Percentiles rank a stretch among this genome's conserved stretches.
Conservation (phyloP, 1,139 yeast species). For the Suhomyces yuchorum region DNA sequence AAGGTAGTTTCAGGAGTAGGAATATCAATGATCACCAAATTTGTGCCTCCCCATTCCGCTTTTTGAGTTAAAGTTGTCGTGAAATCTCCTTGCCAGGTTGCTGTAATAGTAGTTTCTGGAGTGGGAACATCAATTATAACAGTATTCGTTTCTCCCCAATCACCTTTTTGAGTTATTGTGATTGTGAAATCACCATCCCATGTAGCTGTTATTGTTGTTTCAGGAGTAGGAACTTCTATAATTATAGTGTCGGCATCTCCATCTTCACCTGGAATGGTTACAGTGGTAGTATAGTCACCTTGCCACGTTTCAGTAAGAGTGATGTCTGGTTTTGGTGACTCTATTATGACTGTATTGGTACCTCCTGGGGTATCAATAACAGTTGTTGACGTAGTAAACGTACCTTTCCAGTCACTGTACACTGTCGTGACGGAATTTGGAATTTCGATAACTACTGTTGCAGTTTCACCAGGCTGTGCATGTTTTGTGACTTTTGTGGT, state of each 20-base stretch:
- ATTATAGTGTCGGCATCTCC: not conserved
- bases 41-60: not conserved
- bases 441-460: not conserved
- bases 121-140: not conserved
- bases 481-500: not conserved
- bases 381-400: not conserved
- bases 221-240: not conserved
- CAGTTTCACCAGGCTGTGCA: not conserved
- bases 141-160: not conserved
- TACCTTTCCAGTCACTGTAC: not conserved
- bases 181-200: not conserved
- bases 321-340: not conserved
- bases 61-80: not conserved
- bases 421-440: not conserved
- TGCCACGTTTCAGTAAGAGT: not conserved
- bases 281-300: not conserved
- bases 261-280: not conserved
- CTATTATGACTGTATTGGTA: not conserved
- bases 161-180: not conserved
- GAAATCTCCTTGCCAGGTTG: not conserved
- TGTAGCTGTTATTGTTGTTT: not conserved
- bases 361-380: not conserved
- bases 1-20: not conserved
- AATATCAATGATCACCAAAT: not conserved
- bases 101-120: not conserved